A percentile compares a stretch with the other conserved stretches of the same genome.
Conservation (phyloP, 495 filamentous ascomycete genomes). For the Choiromyces venosus region DNA sequence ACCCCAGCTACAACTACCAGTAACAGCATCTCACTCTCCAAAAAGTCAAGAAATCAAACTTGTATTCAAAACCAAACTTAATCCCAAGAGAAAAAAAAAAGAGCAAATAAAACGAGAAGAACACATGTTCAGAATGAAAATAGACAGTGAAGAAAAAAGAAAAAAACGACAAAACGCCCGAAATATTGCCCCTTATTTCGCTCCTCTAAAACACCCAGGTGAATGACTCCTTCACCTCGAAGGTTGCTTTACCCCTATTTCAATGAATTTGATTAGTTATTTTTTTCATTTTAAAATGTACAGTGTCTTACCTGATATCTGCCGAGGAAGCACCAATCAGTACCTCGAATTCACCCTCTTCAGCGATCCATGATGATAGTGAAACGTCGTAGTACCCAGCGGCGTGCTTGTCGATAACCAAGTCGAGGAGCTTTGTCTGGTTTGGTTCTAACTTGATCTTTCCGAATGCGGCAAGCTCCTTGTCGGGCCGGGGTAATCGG, state of each 20-base stretch:
- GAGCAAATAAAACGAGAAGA: no score
- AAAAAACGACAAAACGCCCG: slow-evolving; percentile 8
- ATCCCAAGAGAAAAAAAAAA: no score
- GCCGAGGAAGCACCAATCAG: slow-evolving; percentile 53
- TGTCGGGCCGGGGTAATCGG: slow-evolving; percentile 60
- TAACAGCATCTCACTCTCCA: no score
- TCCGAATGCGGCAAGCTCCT: slow-evolving; percentile 73
- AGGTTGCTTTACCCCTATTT: slow-evolving; percentile 48
- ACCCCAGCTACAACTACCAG: no score
- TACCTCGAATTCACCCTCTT: slow-evolving; percentile 67
- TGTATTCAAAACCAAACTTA: no score
- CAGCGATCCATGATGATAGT: slow-evolving; percentile 65
- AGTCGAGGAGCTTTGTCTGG: slow-evolving; percentile 61
- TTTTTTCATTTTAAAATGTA: neutral
- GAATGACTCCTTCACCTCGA: slow-evolving; percentile 56
- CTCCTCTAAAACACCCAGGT: slow-evolving; percentile 48
- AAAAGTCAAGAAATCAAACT: no score
- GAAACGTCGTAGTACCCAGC: slow-evolving; percentile 77
- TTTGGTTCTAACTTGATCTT: slow-evolving; percentile 67
- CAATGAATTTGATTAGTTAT: neutral
- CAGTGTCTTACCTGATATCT: slow-evolving; percentile 43
- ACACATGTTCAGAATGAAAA: slow-evolving; percentile 2
- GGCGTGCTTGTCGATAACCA: slow-evolving; percentile 66
- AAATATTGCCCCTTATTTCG: slow-evolving; percentile 20
- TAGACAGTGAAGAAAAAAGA: neutral